phyloP scores from a whole-genome alignment of 306 rosid species.

The Prunus fruticosa region DNA sequence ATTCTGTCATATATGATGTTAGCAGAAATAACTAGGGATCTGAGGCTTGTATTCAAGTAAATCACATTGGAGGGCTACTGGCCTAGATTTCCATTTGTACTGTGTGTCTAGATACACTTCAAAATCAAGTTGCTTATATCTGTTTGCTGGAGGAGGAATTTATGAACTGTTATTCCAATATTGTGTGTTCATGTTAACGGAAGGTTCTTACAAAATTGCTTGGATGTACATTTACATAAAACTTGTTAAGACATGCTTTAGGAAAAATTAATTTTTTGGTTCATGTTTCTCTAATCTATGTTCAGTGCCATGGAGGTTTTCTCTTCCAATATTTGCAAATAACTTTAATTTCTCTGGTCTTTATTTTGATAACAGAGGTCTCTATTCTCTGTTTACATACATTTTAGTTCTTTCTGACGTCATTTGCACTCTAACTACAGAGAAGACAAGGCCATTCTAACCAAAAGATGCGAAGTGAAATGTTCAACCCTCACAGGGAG shows the following conservation, averaged over 20 bases:
- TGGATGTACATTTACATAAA: background rate
- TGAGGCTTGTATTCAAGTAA: too few species aligned
- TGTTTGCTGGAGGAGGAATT: background rate
- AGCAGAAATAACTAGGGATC: too few species aligned
- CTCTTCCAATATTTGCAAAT: too few species aligned
- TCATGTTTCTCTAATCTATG: too few species aligned
- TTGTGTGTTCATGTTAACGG: background rate
- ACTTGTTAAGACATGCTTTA: background rate
- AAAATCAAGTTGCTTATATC: background rate
- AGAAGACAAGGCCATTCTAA: conserved; percentile 44
- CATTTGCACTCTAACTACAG: conserved; percentile 35
- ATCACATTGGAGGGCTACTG: background rate
- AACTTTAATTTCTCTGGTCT: background rate
- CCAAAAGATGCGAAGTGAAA: conserved; percentile 43
- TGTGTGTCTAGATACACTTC: background rate
- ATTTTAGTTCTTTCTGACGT: background rate
- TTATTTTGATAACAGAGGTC: conserved; percentile 2
- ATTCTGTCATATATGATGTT: too few species aligned
- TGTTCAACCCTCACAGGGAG: conserved; percentile 42
- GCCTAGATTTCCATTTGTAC: background rate
- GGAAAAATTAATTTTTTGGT: background rate
- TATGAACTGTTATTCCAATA: background rate
- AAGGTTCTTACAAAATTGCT: background rate
- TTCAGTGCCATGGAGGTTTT: too few species aligned
- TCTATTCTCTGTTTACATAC: background rate